These are phyloP conservation scores for Solioccasus polychromus DNA, from an alignment of 768 basidiomycete genomes.

Conservation along the genomic window DNA sequence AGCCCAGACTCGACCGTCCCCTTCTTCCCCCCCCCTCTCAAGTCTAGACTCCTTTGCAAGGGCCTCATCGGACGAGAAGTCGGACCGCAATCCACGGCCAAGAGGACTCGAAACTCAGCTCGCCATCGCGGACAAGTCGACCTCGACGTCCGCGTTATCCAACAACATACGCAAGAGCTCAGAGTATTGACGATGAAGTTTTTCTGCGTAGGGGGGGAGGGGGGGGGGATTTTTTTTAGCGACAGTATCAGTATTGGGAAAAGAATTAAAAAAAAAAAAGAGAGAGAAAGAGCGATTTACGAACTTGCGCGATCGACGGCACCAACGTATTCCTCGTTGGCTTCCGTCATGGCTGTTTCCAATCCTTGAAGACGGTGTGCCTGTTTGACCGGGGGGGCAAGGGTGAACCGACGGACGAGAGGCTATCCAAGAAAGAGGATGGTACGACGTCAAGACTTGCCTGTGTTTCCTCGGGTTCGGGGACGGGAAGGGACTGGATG, in stretches of 20 bases:
- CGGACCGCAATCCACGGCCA: no score
- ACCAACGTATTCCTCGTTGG: conserved; percentile 71
- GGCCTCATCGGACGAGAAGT: no score
- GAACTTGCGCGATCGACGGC: conserved; percentile 76
- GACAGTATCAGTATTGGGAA: no score
- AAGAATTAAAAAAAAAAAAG: neutral
- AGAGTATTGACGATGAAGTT: conserved; percentile 57
- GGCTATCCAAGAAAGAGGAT: neutral
- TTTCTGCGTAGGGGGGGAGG: conserved; percentile 37
- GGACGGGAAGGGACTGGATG: conserved; percentile 74
- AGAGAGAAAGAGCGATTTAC: conserved; percentile 25
- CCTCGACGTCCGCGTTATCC: conserved; percentile 44
- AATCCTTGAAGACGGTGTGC: conserved; percentile 63
- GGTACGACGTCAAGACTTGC: conserved; percentile 26
- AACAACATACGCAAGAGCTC: conserved; percentile 58
- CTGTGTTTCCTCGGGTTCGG: conserved; percentile 77
- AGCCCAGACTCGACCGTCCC: no score
- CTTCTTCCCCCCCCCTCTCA: no score
- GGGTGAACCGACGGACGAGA: neutral
- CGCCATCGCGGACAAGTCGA: conserved; percentile 14
- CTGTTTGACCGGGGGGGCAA: conserved; percentile 29
- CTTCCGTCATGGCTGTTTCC: conserved; percentile 67
- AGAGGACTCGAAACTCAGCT: conserved; percentile 2
- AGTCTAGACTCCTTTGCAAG: no score
- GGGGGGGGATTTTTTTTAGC: neutral